Percentiles rank a stretch among this genome's conserved stretches.
Conservation (phyloP, 2,329 filamentous ascomycete genomes). For the Ophiosphaerella korrae region DNA sequence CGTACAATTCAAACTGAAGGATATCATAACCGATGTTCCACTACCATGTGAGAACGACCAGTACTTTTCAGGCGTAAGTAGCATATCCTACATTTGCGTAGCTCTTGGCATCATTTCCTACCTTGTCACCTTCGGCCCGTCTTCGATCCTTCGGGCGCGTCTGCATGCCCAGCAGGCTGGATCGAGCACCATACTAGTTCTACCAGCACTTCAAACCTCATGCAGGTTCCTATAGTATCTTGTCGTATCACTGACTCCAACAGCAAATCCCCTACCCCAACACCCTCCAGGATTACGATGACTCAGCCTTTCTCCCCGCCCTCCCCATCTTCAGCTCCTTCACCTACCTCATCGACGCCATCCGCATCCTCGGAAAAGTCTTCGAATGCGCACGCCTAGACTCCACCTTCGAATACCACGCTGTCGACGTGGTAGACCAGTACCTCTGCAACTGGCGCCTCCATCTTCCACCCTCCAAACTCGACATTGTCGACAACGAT, state of each 20-base stretch:
- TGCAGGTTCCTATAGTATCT: not conserved
- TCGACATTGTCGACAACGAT: slow-evolving; percentile 70
- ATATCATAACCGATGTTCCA: slow-evolving; percentile 69
- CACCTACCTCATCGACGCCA: slow-evolving; percentile 80
- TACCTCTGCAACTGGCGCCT: slow-evolving; percentile 77
- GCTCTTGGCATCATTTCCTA: slow-evolving; percentile 22
- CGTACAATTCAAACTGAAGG: slow-evolving; percentile 72
- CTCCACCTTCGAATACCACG: slow-evolving; percentile 48
- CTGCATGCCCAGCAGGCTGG: not conserved
- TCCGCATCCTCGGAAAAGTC: slow-evolving; percentile 77
- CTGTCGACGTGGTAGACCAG: slow-evolving; percentile 62
- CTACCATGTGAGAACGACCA: slow-evolving; percentile 85
- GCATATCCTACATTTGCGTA: slow-evolving; percentile 1
- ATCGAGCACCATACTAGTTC: not conserved
- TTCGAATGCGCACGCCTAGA: slow-evolving; percentile 58
- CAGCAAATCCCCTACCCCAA: slow-evolving; percentile 43
- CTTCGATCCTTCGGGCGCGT: not conserved
- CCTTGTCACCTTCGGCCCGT: slow-evolving; percentile 4
- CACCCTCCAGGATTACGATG: slow-evolving; percentile 77
- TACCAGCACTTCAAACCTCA: not conserved
- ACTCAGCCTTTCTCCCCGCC: slow-evolving; percentile 72
- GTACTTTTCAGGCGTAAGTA: slow-evolving; percentile 55
- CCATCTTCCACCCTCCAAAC: slow-evolving; percentile 75
- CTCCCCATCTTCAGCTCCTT: slow-evolving; percentile 80
- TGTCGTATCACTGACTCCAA: slow-evolving; percentile 6